Base-by-base conservation (phyloP, 2,329 filamentous ascomycete species). In the Paecilomyces variotii region DNA sequence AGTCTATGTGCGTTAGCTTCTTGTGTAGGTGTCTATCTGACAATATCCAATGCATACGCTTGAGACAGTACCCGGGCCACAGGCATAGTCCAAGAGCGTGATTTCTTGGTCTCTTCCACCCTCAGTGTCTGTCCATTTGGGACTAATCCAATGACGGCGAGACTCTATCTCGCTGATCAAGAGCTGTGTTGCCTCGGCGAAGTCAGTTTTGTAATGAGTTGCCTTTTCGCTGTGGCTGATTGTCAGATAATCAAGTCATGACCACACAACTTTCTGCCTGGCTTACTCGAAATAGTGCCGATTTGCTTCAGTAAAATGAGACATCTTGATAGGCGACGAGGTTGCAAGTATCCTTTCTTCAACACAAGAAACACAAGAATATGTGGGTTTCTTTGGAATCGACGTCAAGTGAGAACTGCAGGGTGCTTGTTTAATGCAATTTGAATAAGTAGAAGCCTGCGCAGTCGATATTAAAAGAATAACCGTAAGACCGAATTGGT, bases 71-170 rank as follows among this genome's bases (percentile, higher is more conserved):
- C 87, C 87, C 4, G 87, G 86, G 7, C 89, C 89, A 68, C 88
- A 91, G 14, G 89, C 89, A 72, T 91, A 92, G 69, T 92, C 89
- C 1, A 91, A 77, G 24, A 90, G 73, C 53, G 81, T 80, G 50
- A 84, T 59, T 32, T 66, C 63, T 27, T 68, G 65, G 19, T 63
- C 67, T 25, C 67, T 67, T n/a, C 63, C 67, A 9, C 64, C 58
- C 45, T 66, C 63, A 3, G 69, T 72, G 56, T 74, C 70, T 11
- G 59, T 65, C 73, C 84, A 86, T 57, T 82, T 78, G 26, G 84
- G 80, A 50, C 84, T 85, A 59, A 90, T 82, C 76, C 88, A 89
- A 56, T 80, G 77, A 4, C 82, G 76, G 32, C 80, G 79, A 3
- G 71, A 71, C 61, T 78, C 77, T 12, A 89, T 77, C 63, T 83